phyloP scores from a whole-genome alignment of 352 stramenopile genomes.

The Globisporangium paroecandrum region DNA sequence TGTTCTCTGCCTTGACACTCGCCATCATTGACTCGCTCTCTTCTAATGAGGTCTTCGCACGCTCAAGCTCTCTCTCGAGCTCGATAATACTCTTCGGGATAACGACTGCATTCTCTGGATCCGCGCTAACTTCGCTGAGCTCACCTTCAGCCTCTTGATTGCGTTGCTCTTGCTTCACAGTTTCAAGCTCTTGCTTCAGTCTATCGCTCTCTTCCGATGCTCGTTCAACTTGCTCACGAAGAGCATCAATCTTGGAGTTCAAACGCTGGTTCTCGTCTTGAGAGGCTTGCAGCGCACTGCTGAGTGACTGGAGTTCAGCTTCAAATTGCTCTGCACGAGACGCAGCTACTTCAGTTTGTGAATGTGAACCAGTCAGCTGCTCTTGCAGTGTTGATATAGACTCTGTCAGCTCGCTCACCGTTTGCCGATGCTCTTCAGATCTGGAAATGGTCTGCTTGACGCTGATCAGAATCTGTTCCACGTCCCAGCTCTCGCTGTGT shows the following conservation, averaged over 20 bases:
- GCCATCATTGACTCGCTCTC: constrained; percentile 45
- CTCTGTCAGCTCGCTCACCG: constrained; percentile 10
- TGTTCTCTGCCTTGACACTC: constrained; percentile 66
- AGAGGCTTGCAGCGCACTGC: constrained; percentile 14
- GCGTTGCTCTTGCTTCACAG: neutral
- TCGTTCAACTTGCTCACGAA: constrained; percentile 23
- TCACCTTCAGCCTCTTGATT: neutral
- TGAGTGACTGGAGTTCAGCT: constrained; percentile 23
- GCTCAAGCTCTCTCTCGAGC: constrained; percentile 26
- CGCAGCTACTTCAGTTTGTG: neutral
- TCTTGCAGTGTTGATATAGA: constrained; percentile 10
- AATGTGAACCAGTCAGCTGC: constrained; percentile 4
- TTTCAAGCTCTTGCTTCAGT: constrained; percentile 23
- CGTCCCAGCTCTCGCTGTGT: neutral
- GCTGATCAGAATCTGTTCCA: constrained; percentile 11
- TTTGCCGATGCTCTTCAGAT: constrained; percentile 10
- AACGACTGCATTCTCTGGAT: neutral
- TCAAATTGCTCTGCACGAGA: constrained; percentile 16
- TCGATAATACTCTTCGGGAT: constrained; percentile 6
- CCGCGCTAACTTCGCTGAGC: neutral
- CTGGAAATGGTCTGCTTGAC: constrained; percentile 10
- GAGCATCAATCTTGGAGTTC: constrained; percentile 15
- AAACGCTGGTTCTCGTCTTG: constrained; percentile 19
- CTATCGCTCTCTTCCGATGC: constrained; percentile 27
- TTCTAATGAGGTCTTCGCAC: constrained; percentile 30